Conservation (phyloP, 139 green algal genomes). For the Mychonastes homosphaera region DNA sequence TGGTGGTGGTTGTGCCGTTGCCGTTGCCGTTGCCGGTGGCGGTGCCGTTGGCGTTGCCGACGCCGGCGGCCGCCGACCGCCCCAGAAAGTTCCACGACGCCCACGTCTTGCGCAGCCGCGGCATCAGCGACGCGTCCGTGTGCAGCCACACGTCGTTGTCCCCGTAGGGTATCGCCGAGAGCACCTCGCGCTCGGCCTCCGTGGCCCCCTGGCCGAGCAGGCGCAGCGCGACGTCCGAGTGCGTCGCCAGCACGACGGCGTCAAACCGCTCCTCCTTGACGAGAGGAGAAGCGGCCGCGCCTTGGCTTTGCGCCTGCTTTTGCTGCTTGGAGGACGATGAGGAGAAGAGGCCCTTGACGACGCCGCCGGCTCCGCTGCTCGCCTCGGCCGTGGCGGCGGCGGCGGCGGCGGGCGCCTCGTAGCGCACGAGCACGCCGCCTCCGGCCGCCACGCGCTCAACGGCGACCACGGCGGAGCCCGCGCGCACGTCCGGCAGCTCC, state of each 20-base stretch:
- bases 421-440: background rate
- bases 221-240: slow-evolving; percentile 61
- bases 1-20: background rate
- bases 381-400: slow-evolving; percentile 25
- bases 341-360: background rate
- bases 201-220: slow-evolving; percentile 50
- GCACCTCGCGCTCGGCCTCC: slow-evolving; percentile 43
- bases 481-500: slow-evolving; percentile 66
- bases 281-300: too few species aligned
- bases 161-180: slow-evolving; percentile 69
- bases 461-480: slow-evolving; percentile 26
- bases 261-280: slow-evolving; percentile 70
- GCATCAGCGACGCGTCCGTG: slow-evolving; percentile 68
- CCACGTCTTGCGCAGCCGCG: slow-evolving; percentile 53
- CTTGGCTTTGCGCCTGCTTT: background rate
- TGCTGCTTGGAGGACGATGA: background rate
- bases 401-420: slow-evolving; percentile 7
- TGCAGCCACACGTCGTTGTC: slow-evolving; percentile 84
- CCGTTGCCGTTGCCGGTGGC: background rate
- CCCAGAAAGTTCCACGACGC: slow-evolving; percentile 85
- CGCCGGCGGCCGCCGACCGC: background rate
- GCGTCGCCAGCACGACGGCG: slow-evolving; percentile 72
- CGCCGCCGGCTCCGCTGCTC: background rate
- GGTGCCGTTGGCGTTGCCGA: background rate
- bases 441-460: slow-evolving; percentile 21